Percentiles rank a stretch among this genome's conserved stretches.
Evolutionary conservation across 2,329 filamentous ascomycete species (phyloP).

Genomic region (Botrytis elliptica): DNA sequence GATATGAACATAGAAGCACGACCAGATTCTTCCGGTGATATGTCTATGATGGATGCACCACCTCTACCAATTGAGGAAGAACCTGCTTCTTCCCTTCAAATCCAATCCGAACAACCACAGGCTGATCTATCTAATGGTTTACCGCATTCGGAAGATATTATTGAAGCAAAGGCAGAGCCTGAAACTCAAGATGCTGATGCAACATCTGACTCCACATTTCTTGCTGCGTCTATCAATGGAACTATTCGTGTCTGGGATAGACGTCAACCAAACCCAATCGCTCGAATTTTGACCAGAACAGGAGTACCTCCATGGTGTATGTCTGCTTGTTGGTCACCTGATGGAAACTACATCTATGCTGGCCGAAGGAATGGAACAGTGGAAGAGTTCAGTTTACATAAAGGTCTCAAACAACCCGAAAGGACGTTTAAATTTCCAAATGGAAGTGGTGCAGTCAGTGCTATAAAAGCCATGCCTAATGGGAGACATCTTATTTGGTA

Average conservation of each 20-base stretch:
- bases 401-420: constrained; percentile 71
- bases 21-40: constrained; percentile 33
- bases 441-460: constrained; percentile 86
- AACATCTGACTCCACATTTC: constrained; percentile 74
- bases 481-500: constrained; percentile 86
- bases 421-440: constrained; percentile 83
- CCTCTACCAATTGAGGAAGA: constrained; percentile 25
- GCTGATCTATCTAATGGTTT: constrained; percentile 25
- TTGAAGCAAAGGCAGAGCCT: constrained; percentile 30
- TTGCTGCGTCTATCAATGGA: constrained; percentile 86
- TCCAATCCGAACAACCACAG: constrained; percentile 23
- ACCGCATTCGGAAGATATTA: constrained; percentile 22
- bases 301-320: constrained; percentile 95
- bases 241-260: constrained; percentile 91
- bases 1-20: constrained; percentile 44
- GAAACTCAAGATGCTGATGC: constrained; percentile 54
- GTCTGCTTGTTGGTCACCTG: constrained; percentile 92
- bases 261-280: constrained; percentile 71
- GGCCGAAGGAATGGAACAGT: constrained; percentile 87
- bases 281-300: constrained; percentile 70
- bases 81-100: constrained; percentile 20
- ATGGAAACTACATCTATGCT: constrained; percentile 93
- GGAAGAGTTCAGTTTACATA: constrained; percentile 88
- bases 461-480: constrained; percentile 87
- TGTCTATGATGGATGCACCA: constrained; percentile 29